A percentile compares a stretch with the other conserved stretches of the same genome.
Evolutionary conservation across 495 filamentous ascomycete genomes (phyloP).

Genomic region (Bryoglossum gracile): DNA sequence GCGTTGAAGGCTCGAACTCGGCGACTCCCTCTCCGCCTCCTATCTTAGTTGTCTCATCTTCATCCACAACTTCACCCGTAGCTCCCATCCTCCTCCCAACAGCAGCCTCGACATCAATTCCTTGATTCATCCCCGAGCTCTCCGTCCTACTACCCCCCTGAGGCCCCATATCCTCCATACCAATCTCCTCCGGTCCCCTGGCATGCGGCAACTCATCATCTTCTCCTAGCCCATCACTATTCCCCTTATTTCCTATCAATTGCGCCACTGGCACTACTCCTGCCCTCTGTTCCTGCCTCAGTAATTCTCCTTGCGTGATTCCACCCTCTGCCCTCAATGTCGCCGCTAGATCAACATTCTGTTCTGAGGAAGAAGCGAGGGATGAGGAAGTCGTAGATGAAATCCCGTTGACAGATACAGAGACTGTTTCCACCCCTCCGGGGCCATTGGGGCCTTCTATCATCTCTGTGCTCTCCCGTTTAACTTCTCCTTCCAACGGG

Average conservation of each 20-base stretch:
- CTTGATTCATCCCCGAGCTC: slow-evolving; percentile 27
- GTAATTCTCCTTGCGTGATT: slow-evolving; percentile 68
- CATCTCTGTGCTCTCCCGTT: slow-evolving; percentile 59
- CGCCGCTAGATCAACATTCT: neutral
- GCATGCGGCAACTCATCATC: slow-evolving; percentile 71
- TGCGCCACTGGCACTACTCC: slow-evolving; percentile 53
- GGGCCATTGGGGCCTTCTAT: slow-evolving; percentile 66
- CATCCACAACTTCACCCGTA: slow-evolving; percentile 14
- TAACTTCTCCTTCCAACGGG: slow-evolving; percentile 45
- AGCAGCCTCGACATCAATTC: slow-evolving; percentile 47
- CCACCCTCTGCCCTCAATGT: slow-evolving; percentile 38
- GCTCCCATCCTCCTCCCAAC: slow-evolving; percentile 36
- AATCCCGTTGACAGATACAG: slow-evolving; percentile 58
- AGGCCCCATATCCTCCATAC: slow-evolving; percentile 78
- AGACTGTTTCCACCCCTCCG: slow-evolving; percentile 64
- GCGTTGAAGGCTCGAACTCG: slow-evolving; percentile 21
- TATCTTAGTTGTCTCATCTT: slow-evolving; percentile 17
- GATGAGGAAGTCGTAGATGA: slow-evolving; percentile 31
- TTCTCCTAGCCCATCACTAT: slow-evolving; percentile 31
- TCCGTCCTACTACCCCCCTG: slow-evolving; percentile 37
- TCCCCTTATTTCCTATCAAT: slow-evolving; percentile 19
- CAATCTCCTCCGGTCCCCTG: slow-evolving; percentile 72
- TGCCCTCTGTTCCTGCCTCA: slow-evolving; percentile 72
- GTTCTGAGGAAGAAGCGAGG: slow-evolving; percentile 17
- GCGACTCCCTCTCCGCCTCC: slow-evolving; percentile 11